Conservation (phyloP, 1,284 basidiomycete genomes). For the Tylopilus orsonianus region DNA sequence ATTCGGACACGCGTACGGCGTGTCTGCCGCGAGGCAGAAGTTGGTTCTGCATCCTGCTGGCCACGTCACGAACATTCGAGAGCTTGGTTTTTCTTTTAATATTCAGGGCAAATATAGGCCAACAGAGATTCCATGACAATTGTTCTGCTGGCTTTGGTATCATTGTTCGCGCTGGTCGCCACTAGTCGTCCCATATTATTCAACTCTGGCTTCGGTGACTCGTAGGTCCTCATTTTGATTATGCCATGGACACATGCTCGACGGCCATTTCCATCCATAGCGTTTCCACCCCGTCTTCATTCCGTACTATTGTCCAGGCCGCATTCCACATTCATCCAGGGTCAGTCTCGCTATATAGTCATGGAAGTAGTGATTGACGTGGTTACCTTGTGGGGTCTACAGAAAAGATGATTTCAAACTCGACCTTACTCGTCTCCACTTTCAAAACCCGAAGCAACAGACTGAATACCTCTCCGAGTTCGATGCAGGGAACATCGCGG, state of each 20-base stretch:
- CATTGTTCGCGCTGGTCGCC: slow-evolving; percentile 47
- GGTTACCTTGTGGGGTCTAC: slow-evolving; percentile 4
- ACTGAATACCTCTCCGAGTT: slow-evolving; percentile 9
- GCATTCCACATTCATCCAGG: slow-evolving; percentile 39
- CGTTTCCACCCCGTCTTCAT: slow-evolving; percentile 20
- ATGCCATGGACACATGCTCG: slow-evolving; percentile 12
- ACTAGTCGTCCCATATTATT: slow-evolving; percentile 40
- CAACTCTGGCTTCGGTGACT: slow-evolving; percentile 9
- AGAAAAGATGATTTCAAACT: slow-evolving; percentile 19
- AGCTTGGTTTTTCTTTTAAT: too few species aligned
- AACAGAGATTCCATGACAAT: slow-evolving; percentile 43
- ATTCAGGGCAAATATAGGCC: too few species aligned
- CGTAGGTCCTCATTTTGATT: slow-evolving; percentile 25
- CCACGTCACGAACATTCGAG: too few species aligned
- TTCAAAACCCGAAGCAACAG: slow-evolving; percentile 10
- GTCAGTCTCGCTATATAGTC: slow-evolving; percentile 33
- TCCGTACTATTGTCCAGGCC: slow-evolving; percentile 39
- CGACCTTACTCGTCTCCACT: slow-evolving; percentile 17
- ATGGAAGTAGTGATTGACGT: slow-evolving; percentile 10
- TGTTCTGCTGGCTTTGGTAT: slow-evolving; percentile 41
- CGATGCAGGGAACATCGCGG: slow-evolving; percentile 1
- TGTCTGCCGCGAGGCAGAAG: slow-evolving; percentile 28
- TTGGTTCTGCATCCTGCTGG: slow-evolving; percentile 20
- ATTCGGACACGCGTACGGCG: slow-evolving; percentile 26
- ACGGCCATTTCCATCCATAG: slow-evolving; percentile 15